phyloP scores from a whole-genome alignment of 441 rosid species.

The Erodium moschatum region DNA sequence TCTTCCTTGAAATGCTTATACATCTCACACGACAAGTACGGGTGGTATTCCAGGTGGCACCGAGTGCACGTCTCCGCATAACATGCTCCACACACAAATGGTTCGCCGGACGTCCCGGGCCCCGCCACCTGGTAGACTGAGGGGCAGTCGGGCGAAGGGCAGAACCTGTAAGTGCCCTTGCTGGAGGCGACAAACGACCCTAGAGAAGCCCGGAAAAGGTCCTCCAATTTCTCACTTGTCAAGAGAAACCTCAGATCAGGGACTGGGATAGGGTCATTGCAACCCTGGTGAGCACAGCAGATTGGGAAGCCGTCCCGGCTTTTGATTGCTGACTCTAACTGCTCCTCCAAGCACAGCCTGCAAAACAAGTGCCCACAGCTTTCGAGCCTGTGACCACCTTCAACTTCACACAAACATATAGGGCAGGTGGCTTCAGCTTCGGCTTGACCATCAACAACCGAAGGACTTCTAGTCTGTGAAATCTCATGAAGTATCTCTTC shows the following conservation, averaged over 20 bases:
- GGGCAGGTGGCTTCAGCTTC: conserved; percentile 37
- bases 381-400: conserved; percentile 50
- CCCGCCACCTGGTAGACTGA: conserved; percentile 59
- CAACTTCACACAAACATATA: conserved; percentile 54
- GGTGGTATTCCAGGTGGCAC: conserved; percentile 80
- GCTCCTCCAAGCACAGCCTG: conserved; percentile 59
- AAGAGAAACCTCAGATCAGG: conserved; percentile 55
- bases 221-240: conserved; percentile 56
- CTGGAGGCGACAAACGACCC: conserved; percentile 57
- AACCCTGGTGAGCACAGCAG: conserved; percentile 44
- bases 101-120: conserved; percentile 29
- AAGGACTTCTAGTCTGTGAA: conserved; percentile 24
- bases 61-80: conserved; percentile 60
- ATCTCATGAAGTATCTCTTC: conserved; percentile 42
- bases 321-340: conserved; percentile 64
- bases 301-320: conserved; percentile 60
- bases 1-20: conserved; percentile 64
- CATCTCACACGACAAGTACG: conserved; percentile 56
- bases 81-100: conserved; percentile 75
- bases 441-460: conserved; percentile 12
- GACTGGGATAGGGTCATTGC: conserved; percentile 42
- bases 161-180: conserved; percentile 54
- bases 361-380: conserved; percentile 51
- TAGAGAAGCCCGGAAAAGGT: conserved; percentile 68
- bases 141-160: conserved; percentile 89